Percentiles rank a stretch among this genome's conserved stretches.
These are phyloP conservation scores for Tolypocladium album DNA, from an alignment of 2,329 filamentous ascomycete genomes.

Conservation along the genomic window DNA sequence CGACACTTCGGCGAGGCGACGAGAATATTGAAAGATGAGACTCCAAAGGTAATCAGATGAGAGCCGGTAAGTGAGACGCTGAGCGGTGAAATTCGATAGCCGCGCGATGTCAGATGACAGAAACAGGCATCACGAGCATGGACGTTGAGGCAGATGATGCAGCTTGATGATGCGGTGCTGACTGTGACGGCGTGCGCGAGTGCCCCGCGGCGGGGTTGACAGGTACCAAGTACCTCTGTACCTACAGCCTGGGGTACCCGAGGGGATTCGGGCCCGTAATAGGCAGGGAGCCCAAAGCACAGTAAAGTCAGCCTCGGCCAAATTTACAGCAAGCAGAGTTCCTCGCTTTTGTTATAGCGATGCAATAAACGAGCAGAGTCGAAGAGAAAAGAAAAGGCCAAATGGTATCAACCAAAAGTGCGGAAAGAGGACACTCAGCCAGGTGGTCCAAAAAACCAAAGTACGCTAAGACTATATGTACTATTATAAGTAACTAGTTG, in stretches of 20 bases:
- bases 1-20: not conserved
- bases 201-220: conserved; percentile 14
- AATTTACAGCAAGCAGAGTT: not conserved
- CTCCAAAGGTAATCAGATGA: not conserved
- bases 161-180: not conserved
- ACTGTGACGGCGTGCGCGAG: not conserved
- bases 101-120: conserved; percentile 11
- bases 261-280: too few relatives aligned
- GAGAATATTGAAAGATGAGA: not conserved
- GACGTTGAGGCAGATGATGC: conserved; percentile 8
- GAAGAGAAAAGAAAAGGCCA: not conserved
- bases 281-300: not conserved
- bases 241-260: not conserved
- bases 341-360: too few relatives aligned
- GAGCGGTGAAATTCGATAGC: not conserved
- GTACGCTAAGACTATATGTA: not conserved
- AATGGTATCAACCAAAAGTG: not conserved
- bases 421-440: too few relatives aligned
- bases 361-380: not conserved
- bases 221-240: not conserved
- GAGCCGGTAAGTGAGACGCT: not conserved
- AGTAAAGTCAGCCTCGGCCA: not conserved
- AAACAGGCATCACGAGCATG: conserved; percentile 9
- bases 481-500: not conserved
- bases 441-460: too few relatives aligned